Percentiles rank a stretch among this genome's conserved stretches.
Evolutionary conservation across 257 asterid genomes (phyloP).

Genomic region (Primulina tabacum): DNA sequence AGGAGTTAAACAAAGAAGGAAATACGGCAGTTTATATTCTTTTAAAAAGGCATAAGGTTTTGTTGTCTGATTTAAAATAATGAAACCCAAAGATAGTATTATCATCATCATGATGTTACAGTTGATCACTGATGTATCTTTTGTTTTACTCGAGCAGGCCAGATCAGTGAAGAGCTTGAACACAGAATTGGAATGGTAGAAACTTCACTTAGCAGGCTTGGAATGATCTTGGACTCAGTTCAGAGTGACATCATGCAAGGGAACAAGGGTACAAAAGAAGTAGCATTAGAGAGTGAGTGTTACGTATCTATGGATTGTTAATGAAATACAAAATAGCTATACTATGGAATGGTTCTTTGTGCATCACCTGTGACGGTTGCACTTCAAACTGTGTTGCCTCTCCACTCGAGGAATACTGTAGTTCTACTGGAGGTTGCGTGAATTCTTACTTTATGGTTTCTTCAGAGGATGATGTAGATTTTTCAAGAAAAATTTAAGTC

Average conservation of each 20-base stretch:
- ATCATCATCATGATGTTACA: slow-evolving; percentile 10
- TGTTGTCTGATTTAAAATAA: slow-evolving; percentile 6
- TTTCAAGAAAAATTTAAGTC: not conserved
- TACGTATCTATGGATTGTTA: slow-evolving; percentile 15
- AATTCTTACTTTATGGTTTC: slow-evolving; percentile 15
- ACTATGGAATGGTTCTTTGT: slow-evolving; percentile 16
- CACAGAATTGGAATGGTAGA: slow-evolving; percentile 82
- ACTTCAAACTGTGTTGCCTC: slow-evolving; percentile 14
- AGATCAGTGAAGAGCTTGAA: slow-evolving; percentile 72
- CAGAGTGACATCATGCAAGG: slow-evolving; percentile 87
- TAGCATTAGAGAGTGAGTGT: slow-evolving; percentile 65
- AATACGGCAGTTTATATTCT: slow-evolving; percentile 1
- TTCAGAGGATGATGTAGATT: slow-evolving; percentile 7
- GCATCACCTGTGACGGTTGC: slow-evolving; percentile 14
- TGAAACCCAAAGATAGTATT: not conserved
- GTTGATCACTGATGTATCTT: slow-evolving; percentile 18
- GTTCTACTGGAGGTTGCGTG: slow-evolving; percentile 12
- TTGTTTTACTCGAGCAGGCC: slow-evolving; percentile 50
- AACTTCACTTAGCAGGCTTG: slow-evolving; percentile 73
- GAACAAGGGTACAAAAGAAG: slow-evolving; percentile 81
- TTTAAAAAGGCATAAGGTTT: not conserved
- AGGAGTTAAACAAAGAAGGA: slow-evolving; percentile 6
- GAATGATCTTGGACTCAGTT: slow-evolving; percentile 78
- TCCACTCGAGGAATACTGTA: slow-evolving; percentile 2
- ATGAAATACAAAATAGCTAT: not conserved